Evolutionary conservation across 306 rosid species (phyloP).

Genomic region (Lotus japonicus): DNA sequence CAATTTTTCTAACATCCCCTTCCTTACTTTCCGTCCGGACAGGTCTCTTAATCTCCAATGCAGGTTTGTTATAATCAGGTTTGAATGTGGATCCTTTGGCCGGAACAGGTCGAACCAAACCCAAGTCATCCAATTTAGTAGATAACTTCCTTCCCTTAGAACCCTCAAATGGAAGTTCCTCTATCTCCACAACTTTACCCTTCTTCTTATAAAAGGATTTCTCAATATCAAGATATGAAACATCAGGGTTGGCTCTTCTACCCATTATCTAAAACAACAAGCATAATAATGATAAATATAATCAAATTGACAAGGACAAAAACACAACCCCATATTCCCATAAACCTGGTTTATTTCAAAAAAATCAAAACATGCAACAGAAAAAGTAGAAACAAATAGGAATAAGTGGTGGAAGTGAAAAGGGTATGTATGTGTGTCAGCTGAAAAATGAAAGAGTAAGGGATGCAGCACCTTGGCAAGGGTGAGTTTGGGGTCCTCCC

Average conservation of each 20-base stretch:
- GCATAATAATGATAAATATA: not conserved
- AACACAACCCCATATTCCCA: too few relatives aligned
- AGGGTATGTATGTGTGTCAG: too few relatives aligned
- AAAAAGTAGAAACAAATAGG: not conserved
- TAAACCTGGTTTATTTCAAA: too few relatives aligned
- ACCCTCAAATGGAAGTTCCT: conserved; percentile 66
- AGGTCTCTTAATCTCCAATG: conserved; percentile 44
- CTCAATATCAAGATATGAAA: conserved; percentile 78
- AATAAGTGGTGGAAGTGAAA: too few relatives aligned
- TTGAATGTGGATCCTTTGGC: conserved; percentile 42
- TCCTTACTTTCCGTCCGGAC: conserved; percentile 23
- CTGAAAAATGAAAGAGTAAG: not conserved
- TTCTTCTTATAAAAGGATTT: conserved; percentile 70
- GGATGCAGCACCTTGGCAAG: conserved; percentile 59
- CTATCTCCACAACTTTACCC: conserved; percentile 54
- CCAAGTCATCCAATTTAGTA: conserved; percentile 43
- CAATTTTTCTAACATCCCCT: conserved; percentile 29
- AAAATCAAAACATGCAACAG: not conserved
- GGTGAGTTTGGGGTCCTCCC: conserved; percentile 93
- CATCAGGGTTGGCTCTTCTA: conserved; percentile 72
- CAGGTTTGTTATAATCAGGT: conserved; percentile 35
- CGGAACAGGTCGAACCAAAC: conserved; percentile 70
- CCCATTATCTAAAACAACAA: conserved; percentile 68
- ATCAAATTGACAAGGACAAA: not conserved
- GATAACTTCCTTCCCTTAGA: conserved; percentile 36